These are phyloP conservation scores for Posidonia oceanica DNA, from an alignment of 116 monocot genomes.

Conservation along the genomic window DNA sequence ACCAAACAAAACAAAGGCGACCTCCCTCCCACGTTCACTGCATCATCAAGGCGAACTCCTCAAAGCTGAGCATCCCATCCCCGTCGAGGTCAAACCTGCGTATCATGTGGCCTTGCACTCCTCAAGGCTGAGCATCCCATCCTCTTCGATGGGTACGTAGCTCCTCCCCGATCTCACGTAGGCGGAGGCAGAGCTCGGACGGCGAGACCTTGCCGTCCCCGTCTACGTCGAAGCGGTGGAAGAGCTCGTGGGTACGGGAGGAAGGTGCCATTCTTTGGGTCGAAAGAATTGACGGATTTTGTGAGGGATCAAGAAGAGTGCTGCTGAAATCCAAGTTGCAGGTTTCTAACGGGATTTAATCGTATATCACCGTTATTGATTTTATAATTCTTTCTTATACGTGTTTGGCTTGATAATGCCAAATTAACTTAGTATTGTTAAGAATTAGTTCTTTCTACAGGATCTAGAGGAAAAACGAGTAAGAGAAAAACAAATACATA, in stretches of 20 bases:
- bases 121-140: slow-evolving; percentile 11
- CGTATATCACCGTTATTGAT: too few relatives aligned
- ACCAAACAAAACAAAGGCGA: too few relatives aligned
- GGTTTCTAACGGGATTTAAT: too few relatives aligned
- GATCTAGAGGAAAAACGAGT: too few relatives aligned
- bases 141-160: slow-evolving; percentile 19
- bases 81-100: slow-evolving; percentile 31
- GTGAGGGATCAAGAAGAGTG: too few relatives aligned
- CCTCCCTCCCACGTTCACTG: not conserved
- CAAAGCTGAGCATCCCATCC: slow-evolving; percentile 47
- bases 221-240: slow-evolving; percentile 2
- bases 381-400: too few relatives aligned
- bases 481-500: too few relatives aligned
- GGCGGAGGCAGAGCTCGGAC: slow-evolving; percentile 19
- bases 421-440: too few relatives aligned
- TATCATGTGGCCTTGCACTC: slow-evolving; percentile 41
- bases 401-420: too few relatives aligned
- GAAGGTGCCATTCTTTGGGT: not conserved
- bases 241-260: not conserved
- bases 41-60: slow-evolving; percentile 53
- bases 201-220: slow-evolving; percentile 43
- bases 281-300: too few relatives aligned
- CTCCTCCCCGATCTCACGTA: slow-evolving; percentile 15
- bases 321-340: too few relatives aligned
- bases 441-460: too few relatives aligned